Evolutionary conservation across 352 stramenopile genomes (phyloP), one percentile per base, ranked within the genome.

Genomic region (Globisporangium barbulae): DNA sequence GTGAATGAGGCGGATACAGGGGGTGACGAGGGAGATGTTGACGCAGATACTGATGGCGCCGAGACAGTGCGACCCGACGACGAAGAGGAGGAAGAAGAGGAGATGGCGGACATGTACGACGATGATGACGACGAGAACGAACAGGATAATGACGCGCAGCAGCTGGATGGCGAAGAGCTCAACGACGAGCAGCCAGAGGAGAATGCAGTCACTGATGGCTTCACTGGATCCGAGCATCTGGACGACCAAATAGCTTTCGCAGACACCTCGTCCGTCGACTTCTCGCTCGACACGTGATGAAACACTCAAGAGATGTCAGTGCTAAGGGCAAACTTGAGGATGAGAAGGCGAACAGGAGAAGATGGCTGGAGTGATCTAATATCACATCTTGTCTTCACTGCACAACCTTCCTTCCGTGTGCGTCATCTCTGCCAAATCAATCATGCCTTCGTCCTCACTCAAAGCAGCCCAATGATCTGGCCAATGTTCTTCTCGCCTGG

Each of bases 401-500:
- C 50, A 63, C 39, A 52, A 3, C 17, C 39, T 28, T 45, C 39
- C 5, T 48, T 48, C 42, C 19, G 19, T 22, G 42, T 48, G 42
- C 17, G 13, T 48, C 5, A 22, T 21, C 42, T 48, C 42, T 48
- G 42, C 42, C 42, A 12, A 48, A 48, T 19, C 42, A 21, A 48
- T 19, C 42, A 21, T 52, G 21, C 4, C 19, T 57, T n/a, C 53
- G n/a, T 59, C 54, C 45, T 8, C 41, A 21, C 61, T 89, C 63
- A 93, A 41, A 93, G 70, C 49, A 93, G 56, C 30, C 84, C 84
- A 59, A 84, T 88, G 42, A 91, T 79, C 69, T 93, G 81, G 17
- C 74, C 74, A 55, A 71, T 63, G 57, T 75, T 75, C 54, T 90
- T 92, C 59, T 91, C 82, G 22, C 84, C 84, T 48, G 86, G 86